Conservation (phyloP, 1,139 yeast species). For the Protomyces pachydermus region DNA sequence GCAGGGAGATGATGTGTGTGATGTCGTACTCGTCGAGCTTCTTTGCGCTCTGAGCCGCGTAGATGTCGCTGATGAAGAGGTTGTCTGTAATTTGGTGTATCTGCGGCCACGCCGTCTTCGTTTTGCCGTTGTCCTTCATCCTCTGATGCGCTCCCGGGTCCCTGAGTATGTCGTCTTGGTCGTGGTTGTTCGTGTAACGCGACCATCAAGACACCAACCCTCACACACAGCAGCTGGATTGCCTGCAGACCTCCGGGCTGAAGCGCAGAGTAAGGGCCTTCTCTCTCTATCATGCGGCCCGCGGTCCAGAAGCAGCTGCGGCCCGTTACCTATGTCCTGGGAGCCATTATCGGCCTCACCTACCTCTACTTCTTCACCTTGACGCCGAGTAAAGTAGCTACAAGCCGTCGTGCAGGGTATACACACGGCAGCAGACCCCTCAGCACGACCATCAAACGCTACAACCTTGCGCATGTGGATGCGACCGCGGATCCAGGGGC, state of each 20-base stretch:
- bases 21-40: constrained; percentile 8
- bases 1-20: constrained; percentile 15
- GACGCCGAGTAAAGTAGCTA: not conserved
- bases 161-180: too few relatives aligned
- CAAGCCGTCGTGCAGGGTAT: constrained; percentile 5
- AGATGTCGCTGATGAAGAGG: constrained; percentile 15
- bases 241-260: too few relatives aligned
- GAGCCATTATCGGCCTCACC: constrained; percentile 4
- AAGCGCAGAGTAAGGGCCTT: not conserved
- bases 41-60: constrained; percentile 16
- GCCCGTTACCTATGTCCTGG: constrained; percentile 10
- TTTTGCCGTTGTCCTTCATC: not conserved
- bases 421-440: not conserved
- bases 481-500: constrained; percentile 19
- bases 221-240: too few relatives aligned
- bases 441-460: constrained; percentile 17
- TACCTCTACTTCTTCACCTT: constrained; percentile 20
- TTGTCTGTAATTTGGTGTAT: constrained; percentile 13
- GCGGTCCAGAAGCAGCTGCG: constrained; percentile 8
- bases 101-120: constrained; percentile 7
- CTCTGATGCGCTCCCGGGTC: not conserved
- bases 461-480: constrained; percentile 8
- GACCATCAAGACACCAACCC: too few relatives aligned
- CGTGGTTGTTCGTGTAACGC: too few relatives aligned
- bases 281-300: not conserved